Conservation (phyloP, 495 filamentous ascomycete genomes). For the Penicillium antarcticum region DNA sequence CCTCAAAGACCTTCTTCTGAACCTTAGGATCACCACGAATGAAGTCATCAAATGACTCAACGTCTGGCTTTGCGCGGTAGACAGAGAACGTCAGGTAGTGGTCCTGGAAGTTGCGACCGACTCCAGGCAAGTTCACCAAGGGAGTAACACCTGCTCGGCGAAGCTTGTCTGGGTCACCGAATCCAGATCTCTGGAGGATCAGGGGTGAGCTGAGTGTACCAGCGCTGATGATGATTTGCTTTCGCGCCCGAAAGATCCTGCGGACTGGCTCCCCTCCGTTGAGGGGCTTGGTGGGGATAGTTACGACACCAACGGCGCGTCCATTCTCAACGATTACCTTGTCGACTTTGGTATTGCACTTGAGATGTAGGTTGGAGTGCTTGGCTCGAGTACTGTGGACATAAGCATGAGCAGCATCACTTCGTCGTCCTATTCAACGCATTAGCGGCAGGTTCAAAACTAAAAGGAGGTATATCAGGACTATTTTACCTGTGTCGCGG, state of each 20-base stretch:
- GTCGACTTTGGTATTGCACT: slow-evolving; percentile 79
- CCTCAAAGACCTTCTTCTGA: slow-evolving; percentile 65
- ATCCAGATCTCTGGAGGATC: slow-evolving; percentile 72
- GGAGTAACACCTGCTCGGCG: slow-evolving; percentile 66
- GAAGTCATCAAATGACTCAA: slow-evolving; percentile 80
- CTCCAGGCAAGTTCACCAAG: slow-evolving; percentile 73
- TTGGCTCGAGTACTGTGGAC: slow-evolving; percentile 65
- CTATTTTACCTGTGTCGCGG: slow-evolving; percentile 49
- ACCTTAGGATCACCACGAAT: slow-evolving; percentile 68
- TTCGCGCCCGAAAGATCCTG: slow-evolving; percentile 65
- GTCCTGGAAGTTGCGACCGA: slow-evolving; percentile 82
- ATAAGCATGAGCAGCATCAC: slow-evolving; percentile 74
- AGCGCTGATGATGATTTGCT: slow-evolving; percentile 74
- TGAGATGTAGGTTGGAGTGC: slow-evolving; percentile 68
- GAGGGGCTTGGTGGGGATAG: slow-evolving; percentile 54
- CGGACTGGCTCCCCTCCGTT: slow-evolving; percentile 42
- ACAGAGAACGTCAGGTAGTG: slow-evolving; percentile 79
- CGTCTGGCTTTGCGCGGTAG: slow-evolving; percentile 72
- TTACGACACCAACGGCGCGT: slow-evolving; percentile 60
- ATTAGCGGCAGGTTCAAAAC: slow-evolving; percentile 1
- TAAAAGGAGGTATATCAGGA: not conserved
- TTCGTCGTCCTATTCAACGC: slow-evolving; percentile 33
- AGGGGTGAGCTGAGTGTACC: slow-evolving; percentile 77
- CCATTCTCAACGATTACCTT: slow-evolving; percentile 74
- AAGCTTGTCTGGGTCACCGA: slow-evolving; percentile 70